Evolutionary conservation across 352 stramenopile species (phyloP).

Genomic region (Pythium insidiosum): DNA sequence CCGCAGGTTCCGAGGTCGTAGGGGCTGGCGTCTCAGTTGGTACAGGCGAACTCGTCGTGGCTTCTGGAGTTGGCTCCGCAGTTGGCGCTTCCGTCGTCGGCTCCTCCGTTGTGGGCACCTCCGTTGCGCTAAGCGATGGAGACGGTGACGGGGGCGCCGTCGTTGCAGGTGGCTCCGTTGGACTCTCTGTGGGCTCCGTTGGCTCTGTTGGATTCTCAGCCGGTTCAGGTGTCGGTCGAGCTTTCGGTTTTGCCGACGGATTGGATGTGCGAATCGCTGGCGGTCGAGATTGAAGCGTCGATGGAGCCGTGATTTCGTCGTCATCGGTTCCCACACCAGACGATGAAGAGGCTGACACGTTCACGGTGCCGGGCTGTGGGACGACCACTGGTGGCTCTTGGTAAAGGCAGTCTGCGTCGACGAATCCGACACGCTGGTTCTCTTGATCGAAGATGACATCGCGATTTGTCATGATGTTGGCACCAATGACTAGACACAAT

Average conservation of each 20-base stretch:
- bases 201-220: too few species aligned
- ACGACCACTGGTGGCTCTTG: too few species aligned
- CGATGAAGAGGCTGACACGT: too few species aligned
- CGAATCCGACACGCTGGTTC: conserved; percentile 73
- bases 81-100: not conserved
- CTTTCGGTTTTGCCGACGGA: conserved; percentile 2
- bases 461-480: conserved; percentile 77
- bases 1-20: conserved; percentile 9
- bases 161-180: not conserved
- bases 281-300: not conserved
- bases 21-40: not conserved
- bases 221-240: conserved; percentile 8
- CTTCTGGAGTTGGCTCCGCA: not conserved
- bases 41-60: not conserved
- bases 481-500: conserved; percentile 46
- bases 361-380: conserved; percentile 1
- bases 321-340: conserved; percentile 2
- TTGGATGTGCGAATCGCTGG: conserved; percentile 4
- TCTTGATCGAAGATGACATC: conserved; percentile 77
- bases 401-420: conserved; percentile 52
- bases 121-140: too few species aligned
- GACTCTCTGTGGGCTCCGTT: not conserved
- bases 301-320: not conserved
- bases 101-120: not conserved
- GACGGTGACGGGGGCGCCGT: conserved; percentile 4